phyloP scores from a whole-genome alignment of 805 yeast genomes.

The Candida quercuum region DNA sequence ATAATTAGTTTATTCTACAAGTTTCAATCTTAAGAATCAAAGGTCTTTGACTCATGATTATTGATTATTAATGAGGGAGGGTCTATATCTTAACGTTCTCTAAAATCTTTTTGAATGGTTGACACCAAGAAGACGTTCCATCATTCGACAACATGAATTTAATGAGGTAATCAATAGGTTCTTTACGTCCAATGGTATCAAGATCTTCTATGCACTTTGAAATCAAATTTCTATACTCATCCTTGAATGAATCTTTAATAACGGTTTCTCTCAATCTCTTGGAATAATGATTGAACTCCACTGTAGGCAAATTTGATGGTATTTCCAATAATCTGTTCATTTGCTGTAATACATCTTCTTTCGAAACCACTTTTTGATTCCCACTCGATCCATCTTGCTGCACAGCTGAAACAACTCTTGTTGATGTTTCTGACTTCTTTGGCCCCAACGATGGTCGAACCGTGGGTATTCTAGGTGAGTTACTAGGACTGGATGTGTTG shows the following conservation, averaged over 20 bases:
- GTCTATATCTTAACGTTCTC: constrained; percentile 24
- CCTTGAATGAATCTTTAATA: constrained; percentile 19
- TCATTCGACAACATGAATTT: constrained; percentile 53
- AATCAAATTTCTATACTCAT: constrained; percentile 24
- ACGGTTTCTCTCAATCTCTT: constrained; percentile 32
- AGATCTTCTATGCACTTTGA: constrained; percentile 20
- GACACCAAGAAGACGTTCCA: constrained; percentile 61
- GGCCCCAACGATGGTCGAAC: no score
- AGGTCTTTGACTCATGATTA: neutral
- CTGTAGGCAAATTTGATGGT: constrained; percentile 30
- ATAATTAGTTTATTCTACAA: no score
- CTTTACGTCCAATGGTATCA: constrained; percentile 13
- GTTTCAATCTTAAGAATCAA: no score
- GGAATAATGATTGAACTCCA: constrained; percentile 39
- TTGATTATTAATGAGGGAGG: neutral
- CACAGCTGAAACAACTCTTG: neutral
- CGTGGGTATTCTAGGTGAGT: neutral
- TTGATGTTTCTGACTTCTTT: neutral
- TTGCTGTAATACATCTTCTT: constrained; percentile 16
- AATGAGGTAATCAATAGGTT: constrained; percentile 29
- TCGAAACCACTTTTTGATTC: no score
- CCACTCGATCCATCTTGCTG: neutral
- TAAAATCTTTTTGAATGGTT: constrained; percentile 55
- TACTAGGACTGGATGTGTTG: no score
- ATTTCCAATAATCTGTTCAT: constrained; percentile 22